These are phyloP conservation scores for Talaromyces ruber DNA, from an alignment of 495 filamentous ascomycete genomes.

Conservation along the genomic window DNA sequence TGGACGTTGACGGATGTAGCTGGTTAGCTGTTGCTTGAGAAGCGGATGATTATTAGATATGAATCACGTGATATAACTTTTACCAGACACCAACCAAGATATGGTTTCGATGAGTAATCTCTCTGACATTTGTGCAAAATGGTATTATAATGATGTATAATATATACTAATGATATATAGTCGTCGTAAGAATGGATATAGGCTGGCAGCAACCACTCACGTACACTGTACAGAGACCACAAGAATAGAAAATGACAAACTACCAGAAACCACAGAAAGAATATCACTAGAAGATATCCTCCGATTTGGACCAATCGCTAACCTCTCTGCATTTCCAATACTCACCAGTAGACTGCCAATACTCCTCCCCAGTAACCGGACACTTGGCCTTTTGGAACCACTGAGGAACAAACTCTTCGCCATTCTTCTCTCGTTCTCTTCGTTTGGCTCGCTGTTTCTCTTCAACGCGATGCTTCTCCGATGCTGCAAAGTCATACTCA, in stretches of 20 bases:
- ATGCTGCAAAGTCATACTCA: constrained; percentile 83
- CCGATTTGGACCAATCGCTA: constrained; percentile 44
- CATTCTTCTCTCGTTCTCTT: constrained; percentile 60
- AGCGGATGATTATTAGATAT: background rate
- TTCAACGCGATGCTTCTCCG: constrained; percentile 91
- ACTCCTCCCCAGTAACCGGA: constrained; percentile 77
- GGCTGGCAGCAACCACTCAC: background rate
- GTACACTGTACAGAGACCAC: background rate
- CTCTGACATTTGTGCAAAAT: background rate
- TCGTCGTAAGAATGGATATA: background rate
- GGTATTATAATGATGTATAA: background rate
- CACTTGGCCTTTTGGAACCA: constrained; percentile 75
- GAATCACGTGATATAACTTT: background rate
- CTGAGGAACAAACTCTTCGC: constrained; percentile 72
- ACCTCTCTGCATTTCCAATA: constrained; percentile 65
- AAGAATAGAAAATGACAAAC: background rate
- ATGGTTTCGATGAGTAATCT: background rate
- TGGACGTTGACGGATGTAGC: background rate
- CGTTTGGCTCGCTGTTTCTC: constrained; percentile 82
- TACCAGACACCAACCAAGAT: background rate
- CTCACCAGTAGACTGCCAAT: constrained; percentile 78
- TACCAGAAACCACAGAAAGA: background rate
- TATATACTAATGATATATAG: background rate
- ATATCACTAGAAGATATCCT: constrained; percentile 55
- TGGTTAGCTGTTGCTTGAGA: background rate